Evolutionary conservation across 148 eudicot genomes (phyloP).

Genomic region (Nepenthes gracilis): DNA sequence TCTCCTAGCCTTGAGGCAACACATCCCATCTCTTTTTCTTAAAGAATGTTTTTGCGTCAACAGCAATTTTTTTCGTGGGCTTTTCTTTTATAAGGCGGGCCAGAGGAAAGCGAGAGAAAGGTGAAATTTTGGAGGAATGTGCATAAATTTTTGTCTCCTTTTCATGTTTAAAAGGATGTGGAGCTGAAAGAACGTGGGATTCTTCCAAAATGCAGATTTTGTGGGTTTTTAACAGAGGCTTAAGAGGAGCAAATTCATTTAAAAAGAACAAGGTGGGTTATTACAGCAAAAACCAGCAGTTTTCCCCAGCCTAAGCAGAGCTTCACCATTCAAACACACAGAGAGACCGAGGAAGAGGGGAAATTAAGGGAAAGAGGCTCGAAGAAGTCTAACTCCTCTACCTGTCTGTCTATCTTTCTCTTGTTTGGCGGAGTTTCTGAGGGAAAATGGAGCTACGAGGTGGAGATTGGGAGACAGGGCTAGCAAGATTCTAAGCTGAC

Average conservation of each 20-base stretch:
- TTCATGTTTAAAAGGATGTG: slow-evolving; percentile 1
- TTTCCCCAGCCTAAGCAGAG: too few species aligned
- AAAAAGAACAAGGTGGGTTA: too few species aligned
- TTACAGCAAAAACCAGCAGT: too few species aligned
- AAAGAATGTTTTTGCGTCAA: background rate
- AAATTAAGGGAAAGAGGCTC: background rate
- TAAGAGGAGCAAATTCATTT: too few species aligned
- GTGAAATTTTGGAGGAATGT: slow-evolving; percentile 15
- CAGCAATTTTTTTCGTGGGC: background rate
- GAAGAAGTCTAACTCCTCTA: too few species aligned
- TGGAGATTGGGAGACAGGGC: background rate
- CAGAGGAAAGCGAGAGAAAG: slow-evolving; percentile 13
- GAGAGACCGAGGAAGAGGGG: slow-evolving; percentile 8
- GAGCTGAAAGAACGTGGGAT: background rate
- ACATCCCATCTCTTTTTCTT: slow-evolving; percentile 51
- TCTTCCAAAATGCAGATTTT: background rate
- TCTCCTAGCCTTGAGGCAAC: slow-evolving; percentile 82
- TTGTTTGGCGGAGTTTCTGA: too few species aligned
- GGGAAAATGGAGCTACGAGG: slow-evolving; percentile 8
- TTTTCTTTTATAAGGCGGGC: slow-evolving; percentile 10
- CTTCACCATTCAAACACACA: background rate
- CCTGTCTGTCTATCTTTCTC: too few species aligned
- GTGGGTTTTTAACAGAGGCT: too few species aligned
- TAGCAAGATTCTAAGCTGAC: slow-evolving; percentile 7
- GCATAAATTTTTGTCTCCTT: slow-evolving; percentile 12